Base-by-base conservation (phyloP, 192 early-diverging fungal species). In the Coemansia sp. region DNA sequence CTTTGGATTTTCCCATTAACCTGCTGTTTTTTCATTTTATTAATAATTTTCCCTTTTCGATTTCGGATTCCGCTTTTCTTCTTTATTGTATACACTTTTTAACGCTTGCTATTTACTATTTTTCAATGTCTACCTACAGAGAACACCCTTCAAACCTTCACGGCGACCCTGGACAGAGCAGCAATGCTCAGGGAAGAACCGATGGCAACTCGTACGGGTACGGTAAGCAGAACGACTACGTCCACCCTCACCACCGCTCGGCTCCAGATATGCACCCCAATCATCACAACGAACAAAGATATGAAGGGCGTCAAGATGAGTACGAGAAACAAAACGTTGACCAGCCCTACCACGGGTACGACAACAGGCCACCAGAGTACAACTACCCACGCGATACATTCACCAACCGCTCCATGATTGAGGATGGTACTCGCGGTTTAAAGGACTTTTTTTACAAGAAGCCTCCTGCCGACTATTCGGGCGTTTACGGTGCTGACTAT, bases 361-460 rank as follows among this genome's bases (percentile, higher is more conserved):
- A 53, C 8, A 53, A 53, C n/a, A n/a, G 14, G 12, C 30, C 25
- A 53, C 25, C 47, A 8, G 47, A 7, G 14, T 24, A 50, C 14
- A 33, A 40, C 13, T 43, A 54, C 25, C n/a, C 43, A 45, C 15
- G 19, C 19, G 0, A 45, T 45, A 18, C 43, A 15, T 15, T 18
- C 19, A 19, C 43, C 42, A 23, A 24, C 17, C 22, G 39, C 14
- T 21, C 25, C 61, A 15, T 13, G 7, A 43, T 18, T 22, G 41
- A 57, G 33, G 45, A 22, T 9, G 27, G 34, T 15, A 43, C 41
- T 7, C 70, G 70, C 45, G 49, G 56, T 4, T 37, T 73, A 3
- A 45, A 41, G 13, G 66, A 78, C 63, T 69, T 56, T 44, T 78
- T 78, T 51, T 69, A 71, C 56, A 78, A 78, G 46, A 56, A 64